Evolutionary conservation across 331 rosid species (phyloP), one percentile per base, ranked within the genome.

Genomic region (Prunus yedoensis): DNA sequence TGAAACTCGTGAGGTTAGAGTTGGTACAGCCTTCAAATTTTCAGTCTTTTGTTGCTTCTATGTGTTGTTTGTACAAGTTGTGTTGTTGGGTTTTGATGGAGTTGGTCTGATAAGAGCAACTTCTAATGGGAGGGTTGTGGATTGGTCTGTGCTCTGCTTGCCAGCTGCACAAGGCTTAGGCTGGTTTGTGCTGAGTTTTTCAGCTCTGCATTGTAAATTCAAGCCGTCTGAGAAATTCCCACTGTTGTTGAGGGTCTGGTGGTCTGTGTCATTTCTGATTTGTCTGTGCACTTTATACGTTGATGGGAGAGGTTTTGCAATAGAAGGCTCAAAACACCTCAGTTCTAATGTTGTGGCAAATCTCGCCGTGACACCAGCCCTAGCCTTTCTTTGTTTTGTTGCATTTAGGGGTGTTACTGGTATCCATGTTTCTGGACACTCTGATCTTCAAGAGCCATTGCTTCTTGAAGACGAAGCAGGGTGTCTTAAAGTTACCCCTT

Each of bases 401-500:
- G 95, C 95, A 12, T 41, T 84, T 66, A 85, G 91, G 79, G 97
- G 99, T 60, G 88, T 74, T 52, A 90, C 93, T 46, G 97, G 97
- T 46, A 85, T 94, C 66, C 78, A 78, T 72, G 84, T 86, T 56
- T 70, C 54, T 74, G 76, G 88, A 58, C 75, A 85, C 77, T 78
- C 86, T 61, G 90, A 81, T 75, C 87, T 89, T 84, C 91, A 83
- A 71, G 91, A 91, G 83, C 93, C 96, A 15, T 85, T 94, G 78
- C 95, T 94, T 56, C 95, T 94, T 56, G 93, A 90, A 74, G 98
- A 90, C 76, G 96, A 91, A 70, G 82, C 90, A 13, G 98, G 88
- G 68, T 94, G 95, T 83, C 93, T 90, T 50, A 90, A 85, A 81
- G 92, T 94, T 74, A 91, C 95, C 46, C 97, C 97, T 69, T 94